phyloP scores from a whole-genome alignment of 768 basidiomycete genomes.

The Pisolithus microcarpus region DNA sequence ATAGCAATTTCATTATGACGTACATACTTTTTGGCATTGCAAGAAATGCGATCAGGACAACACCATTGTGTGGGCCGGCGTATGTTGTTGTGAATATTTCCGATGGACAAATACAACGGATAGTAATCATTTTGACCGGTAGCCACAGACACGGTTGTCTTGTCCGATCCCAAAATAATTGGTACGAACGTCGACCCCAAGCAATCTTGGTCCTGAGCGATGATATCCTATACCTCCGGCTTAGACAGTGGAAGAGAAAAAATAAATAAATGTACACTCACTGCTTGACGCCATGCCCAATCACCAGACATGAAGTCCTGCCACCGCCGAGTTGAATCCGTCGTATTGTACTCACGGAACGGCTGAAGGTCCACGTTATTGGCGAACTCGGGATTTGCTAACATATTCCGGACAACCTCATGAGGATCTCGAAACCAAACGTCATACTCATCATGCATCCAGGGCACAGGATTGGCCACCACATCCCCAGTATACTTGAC shows the following conservation, averaged over 20 bases:
- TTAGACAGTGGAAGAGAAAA: neutral
- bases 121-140: conserved; percentile 17
- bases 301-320: conserved; percentile 5
- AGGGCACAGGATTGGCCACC: neutral
- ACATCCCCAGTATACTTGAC: neutral
- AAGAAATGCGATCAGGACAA: too few species aligned
- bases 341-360: neutral
- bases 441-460: neutral
- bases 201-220: too few species aligned
- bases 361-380: neutral
- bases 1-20: neutral
- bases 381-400: neutral
- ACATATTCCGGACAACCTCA: neutral
- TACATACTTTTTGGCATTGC: too few species aligned
- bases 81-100: conserved; percentile 2
- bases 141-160: conserved; percentile 17
- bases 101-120: conserved; percentile 13
- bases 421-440: neutral
- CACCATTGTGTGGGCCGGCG: too few species aligned
- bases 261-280: conserved; percentile 5
- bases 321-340: neutral
- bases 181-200: conserved; percentile 11
- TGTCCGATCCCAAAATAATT: conserved; percentile 16
- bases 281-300: conserved; percentile 14
- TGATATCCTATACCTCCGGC: too few species aligned